These are phyloP conservation scores for Pyrenophora graminea DNA, from an alignment of 2,329 filamentous ascomycete species.

Conservation along the genomic window DNA sequence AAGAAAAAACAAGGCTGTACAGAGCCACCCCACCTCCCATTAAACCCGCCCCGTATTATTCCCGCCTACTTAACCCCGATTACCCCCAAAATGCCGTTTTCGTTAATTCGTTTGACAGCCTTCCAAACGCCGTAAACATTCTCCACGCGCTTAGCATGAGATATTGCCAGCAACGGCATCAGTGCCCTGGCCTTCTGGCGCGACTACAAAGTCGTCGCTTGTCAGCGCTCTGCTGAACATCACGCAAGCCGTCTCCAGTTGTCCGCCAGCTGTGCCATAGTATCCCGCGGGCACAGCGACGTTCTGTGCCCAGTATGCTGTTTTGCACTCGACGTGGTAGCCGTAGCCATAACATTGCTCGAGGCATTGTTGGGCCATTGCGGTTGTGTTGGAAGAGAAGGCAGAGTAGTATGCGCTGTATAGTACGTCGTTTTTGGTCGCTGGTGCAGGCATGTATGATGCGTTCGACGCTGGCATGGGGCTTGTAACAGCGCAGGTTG, in stretches of 20 bases:
- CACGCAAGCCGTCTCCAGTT: constrained; percentile 42
- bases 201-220: constrained; percentile 35
- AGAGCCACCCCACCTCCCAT: not conserved
- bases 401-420: constrained; percentile 44
- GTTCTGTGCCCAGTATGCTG: constrained; percentile 45
- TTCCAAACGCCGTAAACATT: not conserved
- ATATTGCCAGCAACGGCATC: constrained; percentile 41
- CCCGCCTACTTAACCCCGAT: not conserved
- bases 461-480: constrained; percentile 24
- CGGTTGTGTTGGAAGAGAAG: constrained; percentile 30
- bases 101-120: not conserved
- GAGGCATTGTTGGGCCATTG: constrained; percentile 41
- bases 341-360: constrained; percentile 51
- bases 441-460: constrained; percentile 31
- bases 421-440: constrained; percentile 24
- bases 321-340: constrained; percentile 40
- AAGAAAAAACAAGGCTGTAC: too few relatives aligned
- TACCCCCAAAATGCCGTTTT: not conserved
- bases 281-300: constrained; percentile 43
- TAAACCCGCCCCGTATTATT: not conserved
- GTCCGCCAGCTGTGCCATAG: constrained; percentile 38
- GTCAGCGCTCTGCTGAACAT: constrained; percentile 39
- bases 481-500: constrained; percentile 42
- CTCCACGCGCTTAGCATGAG: constrained; percentile 26
- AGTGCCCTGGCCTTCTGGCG: constrained; percentile 36